Conservation (phyloP, 257 asterid species). For the Solanum medicagineum region DNA sequence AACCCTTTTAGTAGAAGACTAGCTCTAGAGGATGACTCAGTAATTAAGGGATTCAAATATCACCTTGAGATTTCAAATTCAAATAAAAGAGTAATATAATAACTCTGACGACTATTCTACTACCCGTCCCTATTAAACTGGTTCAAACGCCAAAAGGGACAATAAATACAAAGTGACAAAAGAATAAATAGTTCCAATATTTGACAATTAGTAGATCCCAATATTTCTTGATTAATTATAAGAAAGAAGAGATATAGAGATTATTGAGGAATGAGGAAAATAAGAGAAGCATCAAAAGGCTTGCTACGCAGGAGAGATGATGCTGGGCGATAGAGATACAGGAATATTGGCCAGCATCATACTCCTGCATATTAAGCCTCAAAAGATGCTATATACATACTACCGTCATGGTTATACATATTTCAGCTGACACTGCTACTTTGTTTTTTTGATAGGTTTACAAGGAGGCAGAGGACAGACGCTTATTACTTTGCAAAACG, state of each 20-base stretch:
- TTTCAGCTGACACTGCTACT: background rate
- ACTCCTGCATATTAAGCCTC: slow-evolving; percentile 1
- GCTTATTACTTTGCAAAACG: background rate
- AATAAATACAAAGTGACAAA: background rate
- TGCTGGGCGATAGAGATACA: background rate
- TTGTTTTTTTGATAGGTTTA: background rate
- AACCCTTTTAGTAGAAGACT: background rate
- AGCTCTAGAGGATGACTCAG: background rate
- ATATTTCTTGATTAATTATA: background rate
- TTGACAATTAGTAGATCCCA: background rate
- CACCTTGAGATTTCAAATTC: background rate
- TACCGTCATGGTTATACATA: background rate
- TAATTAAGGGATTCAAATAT: background rate
- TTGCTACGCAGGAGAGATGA: background rate
- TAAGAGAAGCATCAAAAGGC: background rate
- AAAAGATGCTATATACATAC: background rate
- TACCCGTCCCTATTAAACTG: background rate
- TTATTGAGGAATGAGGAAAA: background rate
- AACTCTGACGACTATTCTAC: background rate
- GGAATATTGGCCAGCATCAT: background rate
- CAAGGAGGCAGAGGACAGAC: background rate
- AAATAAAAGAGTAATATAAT: background rate
- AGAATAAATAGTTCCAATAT: background rate
- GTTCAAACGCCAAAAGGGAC: background rate
- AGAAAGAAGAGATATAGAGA: background rate